These are phyloP conservation scores for Glycyrrhiza uralensis DNA, from an alignment of 306 rosid species.

Conservation along the genomic window DNA sequence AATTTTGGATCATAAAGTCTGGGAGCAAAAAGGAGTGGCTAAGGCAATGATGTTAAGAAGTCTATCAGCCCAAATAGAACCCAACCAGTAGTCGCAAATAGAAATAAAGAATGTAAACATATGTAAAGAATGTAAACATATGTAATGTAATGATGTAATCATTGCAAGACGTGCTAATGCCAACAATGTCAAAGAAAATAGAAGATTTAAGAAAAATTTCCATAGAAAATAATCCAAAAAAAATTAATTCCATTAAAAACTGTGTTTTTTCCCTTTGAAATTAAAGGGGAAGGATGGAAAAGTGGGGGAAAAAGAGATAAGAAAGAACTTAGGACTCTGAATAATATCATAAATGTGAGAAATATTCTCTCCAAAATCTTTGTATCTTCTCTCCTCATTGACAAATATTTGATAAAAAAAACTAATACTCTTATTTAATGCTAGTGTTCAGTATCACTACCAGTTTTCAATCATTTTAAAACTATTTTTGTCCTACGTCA, in stretches of 20 bases:
- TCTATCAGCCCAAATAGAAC: background rate
- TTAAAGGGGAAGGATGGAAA: background rate
- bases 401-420: no score
- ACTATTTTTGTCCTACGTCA: no score
- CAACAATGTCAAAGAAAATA: background rate
- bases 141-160: no score
- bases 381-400: background rate
- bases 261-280: background rate
- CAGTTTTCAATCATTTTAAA: no score
- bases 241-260: background rate
- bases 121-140: background rate
- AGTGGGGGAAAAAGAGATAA: background rate
- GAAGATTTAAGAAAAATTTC: background rate
- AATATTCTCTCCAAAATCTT: background rate
- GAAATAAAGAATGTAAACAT: background rate
- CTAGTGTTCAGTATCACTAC: no score
- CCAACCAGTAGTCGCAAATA: background rate
- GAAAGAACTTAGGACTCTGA: background rate
- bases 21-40: background rate
- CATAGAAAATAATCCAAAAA: background rate
- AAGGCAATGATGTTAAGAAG: background rate
- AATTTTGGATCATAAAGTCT: background rate
- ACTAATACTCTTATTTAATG: no score
- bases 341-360: background rate
- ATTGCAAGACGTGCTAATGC: background rate